Percentiles rank a stretch among this genome's conserved stretches.
These are phyloP conservation scores for Nicotiana undulata DNA, from an alignment of 257 asterid genomes.

Conservation along the genomic window DNA sequence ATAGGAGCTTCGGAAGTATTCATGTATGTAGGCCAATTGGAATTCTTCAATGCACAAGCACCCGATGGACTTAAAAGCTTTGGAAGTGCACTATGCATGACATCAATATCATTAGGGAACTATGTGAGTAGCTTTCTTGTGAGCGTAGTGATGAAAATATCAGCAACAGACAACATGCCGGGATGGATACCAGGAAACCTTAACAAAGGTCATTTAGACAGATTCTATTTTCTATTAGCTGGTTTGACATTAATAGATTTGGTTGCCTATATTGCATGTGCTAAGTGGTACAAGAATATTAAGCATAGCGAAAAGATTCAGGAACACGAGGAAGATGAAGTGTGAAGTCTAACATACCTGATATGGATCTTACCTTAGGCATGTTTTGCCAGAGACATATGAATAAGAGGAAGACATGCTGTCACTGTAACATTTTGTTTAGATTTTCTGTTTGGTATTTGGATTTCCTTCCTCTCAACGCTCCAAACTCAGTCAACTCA, in stretches of 20 bases:
- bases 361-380: neutral
- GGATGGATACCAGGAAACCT: conserved; percentile 98
- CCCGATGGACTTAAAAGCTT: conserved; percentile 95
- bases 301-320: conserved; percentile 42
- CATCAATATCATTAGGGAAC: conserved; percentile 88
- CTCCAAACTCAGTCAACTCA: neutral
- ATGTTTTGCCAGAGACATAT: neutral
- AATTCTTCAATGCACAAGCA: conserved; percentile 85
- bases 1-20: conserved; percentile 94
- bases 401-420: neutral
- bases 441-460: neutral
- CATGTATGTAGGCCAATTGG: conserved; percentile 92
- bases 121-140: conserved; percentile 80
- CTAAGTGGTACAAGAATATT: conserved; percentile 64
- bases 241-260: conserved; percentile 61
- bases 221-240: conserved; percentile 77
- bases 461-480: neutral
- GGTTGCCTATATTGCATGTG: conserved; percentile 50
- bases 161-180: conserved; percentile 57
- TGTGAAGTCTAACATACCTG: conserved; percentile 26
- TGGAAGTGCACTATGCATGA: conserved; percentile 94
- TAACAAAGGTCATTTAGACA: conserved; percentile 75
- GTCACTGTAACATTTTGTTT: conserved; percentile 1
- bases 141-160: conserved; percentile 72
- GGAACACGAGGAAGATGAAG: conserved; percentile 18